phyloP scores from a whole-genome alignment of 2,329 filamentous ascomycete species.

The Epichloe uncinata region DNA sequence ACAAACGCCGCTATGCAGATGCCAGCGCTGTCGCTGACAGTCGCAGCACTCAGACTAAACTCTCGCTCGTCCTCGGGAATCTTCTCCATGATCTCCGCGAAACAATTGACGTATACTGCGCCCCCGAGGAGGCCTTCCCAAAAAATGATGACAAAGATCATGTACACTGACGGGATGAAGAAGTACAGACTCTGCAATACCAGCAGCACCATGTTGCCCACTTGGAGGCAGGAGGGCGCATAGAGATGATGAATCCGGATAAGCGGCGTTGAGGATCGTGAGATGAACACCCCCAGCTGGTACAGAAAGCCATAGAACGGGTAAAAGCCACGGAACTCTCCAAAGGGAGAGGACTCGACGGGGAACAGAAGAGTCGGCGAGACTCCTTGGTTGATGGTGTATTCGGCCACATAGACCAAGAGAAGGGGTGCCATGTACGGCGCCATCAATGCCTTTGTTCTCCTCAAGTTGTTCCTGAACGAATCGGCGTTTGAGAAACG shows the following conservation, averaged over 20 bases:
- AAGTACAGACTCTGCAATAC: conserved; percentile 63
- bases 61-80: conserved; percentile 68
- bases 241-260: conserved; percentile 72
- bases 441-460: conserved; percentile 57
- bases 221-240: conserved; percentile 66
- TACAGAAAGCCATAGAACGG: conserved; percentile 92
- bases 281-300: conserved; percentile 84
- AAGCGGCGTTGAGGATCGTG: conserved; percentile 81
- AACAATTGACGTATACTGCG: conserved; percentile 89
- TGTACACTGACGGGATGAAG: conserved; percentile 73
- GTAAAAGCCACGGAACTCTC: conserved; percentile 76
- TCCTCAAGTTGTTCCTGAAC: conserved; percentile 43
- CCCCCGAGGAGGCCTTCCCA: conserved; percentile 92
- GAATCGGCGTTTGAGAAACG: conserved; percentile 15
- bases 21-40: conserved; percentile 80
- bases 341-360: conserved; percentile 61
- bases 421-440: conserved; percentile 81
- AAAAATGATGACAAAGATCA: conserved; percentile 76
- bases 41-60: conserved; percentile 81
- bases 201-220: conserved; percentile 62
- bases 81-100: conserved; percentile 82
- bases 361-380: conserved; percentile 83
- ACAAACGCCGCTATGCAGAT: conserved; percentile 81
- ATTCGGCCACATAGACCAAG: conserved; percentile 89
- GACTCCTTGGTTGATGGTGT: conserved; percentile 94